Percentiles rank a stretch among this genome's conserved stretches.
phyloP scores from a whole-genome alignment of 768 basidiomycete genomes.

The Lentinula guzmanii region DNA sequence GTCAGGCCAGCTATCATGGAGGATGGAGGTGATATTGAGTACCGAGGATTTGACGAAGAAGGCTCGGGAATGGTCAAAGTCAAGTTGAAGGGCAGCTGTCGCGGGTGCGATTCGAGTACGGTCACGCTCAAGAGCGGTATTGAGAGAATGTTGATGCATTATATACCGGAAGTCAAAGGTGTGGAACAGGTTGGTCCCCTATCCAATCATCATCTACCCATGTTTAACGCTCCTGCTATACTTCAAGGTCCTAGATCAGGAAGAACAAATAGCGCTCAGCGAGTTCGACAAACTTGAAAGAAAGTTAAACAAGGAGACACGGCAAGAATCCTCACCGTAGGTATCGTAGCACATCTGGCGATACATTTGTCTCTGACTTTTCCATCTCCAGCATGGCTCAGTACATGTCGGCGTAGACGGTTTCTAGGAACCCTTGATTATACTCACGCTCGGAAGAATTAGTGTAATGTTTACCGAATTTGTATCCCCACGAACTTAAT shows the following conservation, averaged over 20 bases:
- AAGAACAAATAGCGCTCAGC: constrained; percentile 79
- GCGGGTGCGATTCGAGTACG: constrained; percentile 90
- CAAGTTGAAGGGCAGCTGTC: constrained; percentile 94
- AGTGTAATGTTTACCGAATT: not conserved
- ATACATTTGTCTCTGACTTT: constrained; percentile 8
- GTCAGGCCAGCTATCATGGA: constrained; percentile 98
- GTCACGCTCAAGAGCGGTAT: constrained; percentile 97
- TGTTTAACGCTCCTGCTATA: not conserved
- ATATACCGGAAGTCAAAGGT: constrained; percentile 92
- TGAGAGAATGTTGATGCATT: constrained; percentile 99
- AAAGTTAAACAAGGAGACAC: constrained; percentile 41
- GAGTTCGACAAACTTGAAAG: constrained; percentile 89
- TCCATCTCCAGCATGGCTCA: constrained; percentile 56
- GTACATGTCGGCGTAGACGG: constrained; percentile 67
- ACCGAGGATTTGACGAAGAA: constrained; percentile 80
- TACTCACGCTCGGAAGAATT: constrained; percentile 1
- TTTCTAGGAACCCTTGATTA: not conserved
- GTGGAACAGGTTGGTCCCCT: constrained; percentile 67
- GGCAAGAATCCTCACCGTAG: constrained; percentile 37
- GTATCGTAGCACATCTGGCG: constrained; percentile 5
- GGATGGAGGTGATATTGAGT: constrained; percentile 98
- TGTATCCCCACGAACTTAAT: not conserved
- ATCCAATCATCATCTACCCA: not conserved
- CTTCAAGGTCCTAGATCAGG: constrained; percentile 76
- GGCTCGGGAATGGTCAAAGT: constrained; percentile 76